Evolutionary conservation across 2,329 filamentous ascomycete species (phyloP).

Genomic region (Epicoccum nigrum): DNA sequence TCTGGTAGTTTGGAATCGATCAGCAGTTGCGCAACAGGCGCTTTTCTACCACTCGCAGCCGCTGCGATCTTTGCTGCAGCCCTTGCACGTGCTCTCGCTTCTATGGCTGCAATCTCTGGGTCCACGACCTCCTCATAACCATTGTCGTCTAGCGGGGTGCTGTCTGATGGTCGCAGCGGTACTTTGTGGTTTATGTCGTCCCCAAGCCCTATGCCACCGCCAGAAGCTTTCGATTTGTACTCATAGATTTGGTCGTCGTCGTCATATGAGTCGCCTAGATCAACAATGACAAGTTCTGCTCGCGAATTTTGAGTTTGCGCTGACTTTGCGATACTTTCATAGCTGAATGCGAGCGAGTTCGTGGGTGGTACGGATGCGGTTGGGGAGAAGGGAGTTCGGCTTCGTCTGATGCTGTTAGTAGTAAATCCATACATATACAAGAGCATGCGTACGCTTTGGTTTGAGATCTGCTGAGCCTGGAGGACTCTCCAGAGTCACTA

Average conservation of each 20-base stretch:
- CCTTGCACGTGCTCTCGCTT: constrained; percentile 33
- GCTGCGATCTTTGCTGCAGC: constrained; percentile 27
- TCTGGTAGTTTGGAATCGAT: constrained; percentile 70
- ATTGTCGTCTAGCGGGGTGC: constrained; percentile 30
- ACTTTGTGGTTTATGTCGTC: constrained; percentile 7
- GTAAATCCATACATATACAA: neutral
- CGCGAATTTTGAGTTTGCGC: constrained; percentile 9
- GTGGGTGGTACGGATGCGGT: constrained; percentile 17
- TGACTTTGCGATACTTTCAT: constrained; percentile 36
- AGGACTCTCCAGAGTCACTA: constrained; percentile 19
- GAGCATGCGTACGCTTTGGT: constrained; percentile 28
- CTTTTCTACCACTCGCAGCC: constrained; percentile 16
- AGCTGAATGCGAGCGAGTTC: constrained; percentile 36
- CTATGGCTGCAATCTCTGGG: constrained; percentile 35
- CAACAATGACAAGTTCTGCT: constrained; percentile 27
- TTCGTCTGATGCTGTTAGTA: constrained; percentile 27
- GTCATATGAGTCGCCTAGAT: constrained; percentile 35
- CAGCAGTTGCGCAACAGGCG: constrained; percentile 63
- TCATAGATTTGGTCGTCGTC: constrained; percentile 24
- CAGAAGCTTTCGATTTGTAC: constrained; percentile 18
- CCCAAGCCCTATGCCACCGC: neutral
- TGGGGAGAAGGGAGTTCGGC: constrained; percentile 34
- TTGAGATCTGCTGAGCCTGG: constrained; percentile 9
- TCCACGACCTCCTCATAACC: constrained; percentile 38
- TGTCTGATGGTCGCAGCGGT: constrained; percentile 14